Base-by-base conservation (phyloP, 2,329 filamentous ascomycete species). In the Helicocarpus griseus region DNA sequence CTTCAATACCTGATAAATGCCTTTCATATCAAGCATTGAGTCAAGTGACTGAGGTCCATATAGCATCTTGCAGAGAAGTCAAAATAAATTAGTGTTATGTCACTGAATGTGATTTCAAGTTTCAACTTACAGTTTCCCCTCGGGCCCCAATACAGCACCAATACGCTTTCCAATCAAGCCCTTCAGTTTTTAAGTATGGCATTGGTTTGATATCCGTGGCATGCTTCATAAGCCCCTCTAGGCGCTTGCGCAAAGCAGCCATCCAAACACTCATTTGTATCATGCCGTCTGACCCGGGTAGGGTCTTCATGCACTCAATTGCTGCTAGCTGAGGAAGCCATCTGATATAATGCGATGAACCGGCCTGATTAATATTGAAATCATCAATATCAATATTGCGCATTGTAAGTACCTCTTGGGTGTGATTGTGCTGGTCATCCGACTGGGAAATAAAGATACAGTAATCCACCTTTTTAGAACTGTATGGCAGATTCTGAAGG, bases 401-500 rank as follows among this genome's bases (percentile, higher is more conserved):
- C 26, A 31, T 29, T 38, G 36, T 19, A 19, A 49, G 29, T 19
- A 43, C 24, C 7, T 49, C 24, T 28, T 22, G 35, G 9, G 14
- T 49, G 33, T 35, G 38, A 31, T 17, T 11, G 28, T 28, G 13
- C 9, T 49, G 35, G 21, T 1, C 19, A 14, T 49, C 47, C 2
- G 47, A 40, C 21, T 31, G 47, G 14, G 47, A 49, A 41, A 41
- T 33, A 17, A 31, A 49, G 22, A 41, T 41, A 28, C 47, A 19
- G 29, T 49, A 49, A 29, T 36, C 45, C 22, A 48, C 45, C 21
- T 17, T 21, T 36, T 48, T 48, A 38, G 45, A 48, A 5, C 8
- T 38, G 31, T 24, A 48, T 36, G 45, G 9, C 3, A 48, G 45
- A 24, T 38, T 24, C 33, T 38, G 45, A 13, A 48, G 45, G 1